Conservation (phyloP, 495 filamentous ascomycete species). For the Podospora tetraspora region DNA sequence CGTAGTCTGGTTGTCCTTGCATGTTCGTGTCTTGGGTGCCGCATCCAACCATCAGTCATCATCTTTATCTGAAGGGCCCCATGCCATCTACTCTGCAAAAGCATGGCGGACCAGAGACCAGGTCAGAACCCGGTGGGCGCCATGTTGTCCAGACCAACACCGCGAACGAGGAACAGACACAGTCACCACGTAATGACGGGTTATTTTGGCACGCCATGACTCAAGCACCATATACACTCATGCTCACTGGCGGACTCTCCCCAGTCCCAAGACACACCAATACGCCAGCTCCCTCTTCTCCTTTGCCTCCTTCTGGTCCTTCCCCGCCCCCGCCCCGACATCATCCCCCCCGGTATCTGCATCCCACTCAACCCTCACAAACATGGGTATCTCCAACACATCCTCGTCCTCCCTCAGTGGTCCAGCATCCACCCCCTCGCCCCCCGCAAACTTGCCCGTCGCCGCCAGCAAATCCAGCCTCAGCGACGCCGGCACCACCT, state of each 20-base stretch:
- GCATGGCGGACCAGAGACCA: not conserved
- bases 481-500: slow-evolving; percentile 70
- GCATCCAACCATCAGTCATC: not conserved
- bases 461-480: slow-evolving; percentile 26
- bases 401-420: slow-evolving; percentile 69
- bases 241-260: slow-evolving; percentile 55
- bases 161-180: not conserved
- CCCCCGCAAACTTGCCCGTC: slow-evolving; percentile 11
- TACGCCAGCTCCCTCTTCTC: slow-evolving; percentile 77
- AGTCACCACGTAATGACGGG: not conserved
- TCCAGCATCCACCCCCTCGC: slow-evolving; percentile 7
- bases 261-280: slow-evolving; percentile 89
- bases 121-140: not conserved
- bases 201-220: not conserved
- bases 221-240: not conserved
- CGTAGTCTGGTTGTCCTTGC: not conserved
- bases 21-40: not conserved
- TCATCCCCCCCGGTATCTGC: slow-evolving; percentile 68
- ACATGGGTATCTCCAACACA: slow-evolving; percentile 90
- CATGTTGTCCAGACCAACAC: not conserved
- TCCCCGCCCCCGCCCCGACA: slow-evolving; percentile 30
- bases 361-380: slow-evolving; percentile 90
- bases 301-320: slow-evolving; percentile 38
- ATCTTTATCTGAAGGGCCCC: not conserved
- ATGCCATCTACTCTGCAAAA: not conserved